Conservation (phyloP, 1,284 basidiomycete species). For the Moesziomyces globuligerus region DNA sequence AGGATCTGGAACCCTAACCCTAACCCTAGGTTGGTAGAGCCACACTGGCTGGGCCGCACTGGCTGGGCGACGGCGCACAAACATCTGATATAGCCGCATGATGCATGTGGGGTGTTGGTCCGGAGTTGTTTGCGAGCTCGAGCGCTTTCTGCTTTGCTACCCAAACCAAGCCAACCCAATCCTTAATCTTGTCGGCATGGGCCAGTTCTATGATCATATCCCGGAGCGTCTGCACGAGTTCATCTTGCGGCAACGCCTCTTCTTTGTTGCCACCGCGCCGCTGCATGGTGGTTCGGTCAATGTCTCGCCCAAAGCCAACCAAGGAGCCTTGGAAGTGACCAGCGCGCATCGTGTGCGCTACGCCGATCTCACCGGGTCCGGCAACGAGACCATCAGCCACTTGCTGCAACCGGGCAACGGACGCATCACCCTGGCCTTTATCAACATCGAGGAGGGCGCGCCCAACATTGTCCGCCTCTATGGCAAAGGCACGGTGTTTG, state of each 20-base stretch:
- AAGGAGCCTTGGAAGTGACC: slow-evolving; percentile 6
- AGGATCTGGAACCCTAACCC: too few relatives aligned
- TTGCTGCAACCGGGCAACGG: slow-evolving; percentile 11
- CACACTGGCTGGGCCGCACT: too few relatives aligned
- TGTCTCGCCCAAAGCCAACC: slow-evolving; percentile 6
- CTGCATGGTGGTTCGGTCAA: slow-evolving; percentile 8
- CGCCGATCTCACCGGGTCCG: slow-evolving; percentile 13
- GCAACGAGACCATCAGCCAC: slow-evolving; percentile 22
- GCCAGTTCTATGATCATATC: slow-evolving; percentile 9
- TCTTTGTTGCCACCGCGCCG: slow-evolving; percentile 22
- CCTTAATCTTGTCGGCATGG: slow-evolving; percentile 2
- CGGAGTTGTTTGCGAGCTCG: too few relatives aligned
- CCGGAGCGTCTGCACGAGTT: slow-evolving; percentile 7
- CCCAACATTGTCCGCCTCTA: slow-evolving; percentile 21
- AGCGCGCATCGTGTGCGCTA: slow-evolving; percentile 9
- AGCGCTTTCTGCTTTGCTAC: too few relatives aligned
- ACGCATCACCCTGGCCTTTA: slow-evolving; percentile 13
- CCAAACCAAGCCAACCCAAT: too few relatives aligned
- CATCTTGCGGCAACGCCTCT: slow-evolving; percentile 5
- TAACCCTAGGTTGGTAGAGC: too few relatives aligned
- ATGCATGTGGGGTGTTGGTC: too few relatives aligned
- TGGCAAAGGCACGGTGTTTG: slow-evolving; percentile 11
- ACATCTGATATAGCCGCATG: too few relatives aligned
- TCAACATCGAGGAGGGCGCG: slow-evolving; percentile 17
- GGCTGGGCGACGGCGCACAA: too few relatives aligned